Evolutionary conservation across 352 stramenopile species (phyloP).

Genomic region (Globisporangium paroecandrum): DNA sequence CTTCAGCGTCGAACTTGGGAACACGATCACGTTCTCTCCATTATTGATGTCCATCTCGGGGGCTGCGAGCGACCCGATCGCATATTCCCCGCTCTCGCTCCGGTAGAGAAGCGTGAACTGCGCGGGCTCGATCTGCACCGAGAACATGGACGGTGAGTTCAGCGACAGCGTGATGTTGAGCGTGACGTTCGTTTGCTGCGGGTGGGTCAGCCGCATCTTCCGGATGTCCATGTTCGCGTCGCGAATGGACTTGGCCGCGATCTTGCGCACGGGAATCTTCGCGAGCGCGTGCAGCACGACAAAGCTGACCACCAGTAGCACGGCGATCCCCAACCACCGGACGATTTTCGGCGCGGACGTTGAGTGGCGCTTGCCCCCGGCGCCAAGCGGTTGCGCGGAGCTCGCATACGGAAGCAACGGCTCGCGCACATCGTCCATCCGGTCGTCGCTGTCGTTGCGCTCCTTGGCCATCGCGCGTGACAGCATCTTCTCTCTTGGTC

Average conservation of each 20-base stretch:
- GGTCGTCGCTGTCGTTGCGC: conserved; percentile 11
- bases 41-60: conserved; percentile 48
- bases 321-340: conserved; percentile 13
- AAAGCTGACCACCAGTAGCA: conserved; percentile 25
- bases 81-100: conserved; percentile 5
- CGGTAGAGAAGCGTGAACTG: conserved; percentile 53
- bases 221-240: conserved; percentile 57
- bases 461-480: conserved; percentile 18
- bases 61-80: conserved; percentile 43
- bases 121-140: conserved; percentile 38
- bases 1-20: conserved; percentile 47
- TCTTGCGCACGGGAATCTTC: conserved; percentile 46
- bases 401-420: conserved; percentile 18
- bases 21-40: conserved; percentile 43
- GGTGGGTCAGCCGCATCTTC: conserved; percentile 54
- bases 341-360: conserved; percentile 2
- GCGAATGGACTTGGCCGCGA: conserved; percentile 57
- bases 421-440: conserved; percentile 11
- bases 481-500: conserved; percentile 10
- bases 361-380: not conserved
- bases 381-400: not conserved
- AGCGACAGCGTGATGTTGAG: conserved; percentile 55
- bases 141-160: conserved; percentile 47
- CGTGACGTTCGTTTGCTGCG: conserved; percentile 25
- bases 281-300: conserved; percentile 38